A percentile compares a stretch with the other conserved stretches of the same genome.
Evolutionary conservation across 2,329 filamentous ascomycete species (phyloP).

Genomic region (Phaeophleospora eucalypticola): DNA sequence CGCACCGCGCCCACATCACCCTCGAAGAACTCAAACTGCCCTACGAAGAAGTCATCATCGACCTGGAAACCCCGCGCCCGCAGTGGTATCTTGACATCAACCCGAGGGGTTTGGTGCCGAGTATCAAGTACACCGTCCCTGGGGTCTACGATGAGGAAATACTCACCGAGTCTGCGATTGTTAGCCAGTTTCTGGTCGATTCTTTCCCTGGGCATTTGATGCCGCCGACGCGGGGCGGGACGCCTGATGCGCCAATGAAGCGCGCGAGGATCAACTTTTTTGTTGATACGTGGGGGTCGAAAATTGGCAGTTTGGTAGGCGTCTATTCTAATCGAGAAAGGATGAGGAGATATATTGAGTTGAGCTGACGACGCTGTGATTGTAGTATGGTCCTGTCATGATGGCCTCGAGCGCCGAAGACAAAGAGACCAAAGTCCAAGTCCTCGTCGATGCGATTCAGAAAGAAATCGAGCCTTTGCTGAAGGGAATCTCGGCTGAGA

Average conservation of each 20-base stretch:
- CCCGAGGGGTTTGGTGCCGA: slow-evolving; percentile 68
- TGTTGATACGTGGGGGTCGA: slow-evolving; percentile 63
- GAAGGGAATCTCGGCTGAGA: slow-evolving; percentile 30
- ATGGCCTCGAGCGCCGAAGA: slow-evolving; percentile 48
- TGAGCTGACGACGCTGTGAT: too few species aligned
- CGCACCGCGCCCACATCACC: slow-evolving; percentile 59
- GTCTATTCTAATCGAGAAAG: too few species aligned
- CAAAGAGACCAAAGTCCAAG: slow-evolving; percentile 45
- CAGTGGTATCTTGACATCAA: slow-evolving; percentile 73
- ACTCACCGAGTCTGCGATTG: slow-evolving; percentile 68
- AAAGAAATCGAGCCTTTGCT: slow-evolving; percentile 74
- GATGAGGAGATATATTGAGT: too few species aligned
- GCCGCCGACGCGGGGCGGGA: slow-evolving; percentile 50
- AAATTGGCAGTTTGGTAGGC: slow-evolving; percentile 40
- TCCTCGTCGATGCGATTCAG: slow-evolving; percentile 53
- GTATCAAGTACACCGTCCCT: slow-evolving; percentile 55
- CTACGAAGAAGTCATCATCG: slow-evolving; percentile 49
- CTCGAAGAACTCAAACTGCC: slow-evolving; percentile 31
- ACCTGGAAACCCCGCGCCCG: slow-evolving; percentile 64
- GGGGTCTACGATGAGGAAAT: slow-evolving; percentile 50
- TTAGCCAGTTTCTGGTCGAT: slow-evolving; percentile 69
- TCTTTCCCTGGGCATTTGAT: slow-evolving; percentile 64
- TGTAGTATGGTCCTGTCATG: slow-evolving; percentile 45
- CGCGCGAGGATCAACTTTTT: slow-evolving; percentile 70
- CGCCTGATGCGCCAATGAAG: slow-evolving; percentile 37